A percentile compares a stretch with the other conserved stretches of the same genome.
phyloP scores from a whole-genome alignment of 2,329 filamentous ascomycete genomes.

The Myriosclerotinia curreyana region DNA sequence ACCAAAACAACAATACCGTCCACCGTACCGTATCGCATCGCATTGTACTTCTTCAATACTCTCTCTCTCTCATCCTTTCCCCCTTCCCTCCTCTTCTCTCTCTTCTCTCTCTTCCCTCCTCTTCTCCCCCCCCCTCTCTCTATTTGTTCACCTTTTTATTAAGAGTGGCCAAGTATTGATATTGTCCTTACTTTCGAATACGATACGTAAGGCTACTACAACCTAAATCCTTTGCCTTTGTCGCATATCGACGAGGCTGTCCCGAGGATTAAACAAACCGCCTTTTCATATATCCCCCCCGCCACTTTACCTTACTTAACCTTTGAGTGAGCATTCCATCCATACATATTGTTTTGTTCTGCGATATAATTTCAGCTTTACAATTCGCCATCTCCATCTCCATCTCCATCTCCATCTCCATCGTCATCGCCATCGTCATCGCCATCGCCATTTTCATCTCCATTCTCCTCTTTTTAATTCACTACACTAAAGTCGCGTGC shows the following conservation, averaged over 20 bases:
- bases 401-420: too few relatives aligned
- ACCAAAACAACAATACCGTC: too few relatives aligned
- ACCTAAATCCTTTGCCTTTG: conserved; percentile 6
- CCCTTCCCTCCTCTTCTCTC: too few relatives aligned
- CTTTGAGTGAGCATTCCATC: too few relatives aligned
- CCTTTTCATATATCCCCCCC: neutral
- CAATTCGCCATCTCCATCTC: neutral
- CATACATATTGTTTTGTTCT: too few relatives aligned
- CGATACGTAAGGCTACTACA: conserved; percentile 12
- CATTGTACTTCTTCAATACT: too few relatives aligned
- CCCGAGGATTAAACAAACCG: neutral
- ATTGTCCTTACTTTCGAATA: neutral
- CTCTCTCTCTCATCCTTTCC: too few relatives aligned
- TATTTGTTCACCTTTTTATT: neutral
- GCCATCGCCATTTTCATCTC: too few relatives aligned
- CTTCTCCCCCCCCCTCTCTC: neutral
- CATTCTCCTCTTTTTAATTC: conserved; percentile 4
- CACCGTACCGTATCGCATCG: too few relatives aligned
- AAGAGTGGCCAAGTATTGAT: conserved; percentile 13
- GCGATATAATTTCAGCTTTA: neutral
- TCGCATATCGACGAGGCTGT: conserved; percentile 16
- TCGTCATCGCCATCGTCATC: too few relatives aligned
- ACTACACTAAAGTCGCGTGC: neutral
- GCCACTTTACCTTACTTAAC: neutral
- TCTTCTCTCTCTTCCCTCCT: too few relatives aligned